Conservation (phyloP, 495 filamentous ascomycete genomes). For the Letharia columbiana region DNA sequence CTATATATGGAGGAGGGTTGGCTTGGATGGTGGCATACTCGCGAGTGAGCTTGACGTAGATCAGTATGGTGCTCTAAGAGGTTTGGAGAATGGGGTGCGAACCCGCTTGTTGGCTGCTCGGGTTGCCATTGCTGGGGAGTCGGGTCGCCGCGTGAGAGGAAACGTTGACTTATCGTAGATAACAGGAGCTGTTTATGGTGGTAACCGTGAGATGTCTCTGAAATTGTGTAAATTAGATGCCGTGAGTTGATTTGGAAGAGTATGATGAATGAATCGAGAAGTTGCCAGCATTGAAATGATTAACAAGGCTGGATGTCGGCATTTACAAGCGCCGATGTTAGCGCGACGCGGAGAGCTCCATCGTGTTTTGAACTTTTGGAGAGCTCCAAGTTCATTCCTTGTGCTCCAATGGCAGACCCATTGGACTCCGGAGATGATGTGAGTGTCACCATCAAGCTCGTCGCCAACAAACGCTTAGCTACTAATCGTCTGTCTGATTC, state of each 20-base stretch:
- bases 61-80: constrained; percentile 10
- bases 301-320: constrained; percentile 6
- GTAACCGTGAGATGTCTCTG: background rate
- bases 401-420: constrained; percentile 43
- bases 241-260: background rate
- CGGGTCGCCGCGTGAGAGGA: background rate
- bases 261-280: background rate
- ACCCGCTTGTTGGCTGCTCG: constrained; percentile 78
- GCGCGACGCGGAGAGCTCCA: constrained; percentile 1
- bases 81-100: constrained; percentile 30
- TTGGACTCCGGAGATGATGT: constrained; percentile 43
- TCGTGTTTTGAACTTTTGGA: background rate
- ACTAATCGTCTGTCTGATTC: constrained; percentile 6
- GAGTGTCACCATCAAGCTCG: constrained; percentile 19
- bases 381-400: background rate
- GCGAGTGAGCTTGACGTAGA: constrained; percentile 60
- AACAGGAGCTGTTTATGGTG: background rate
- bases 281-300: background rate
- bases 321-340: constrained; percentile 7
- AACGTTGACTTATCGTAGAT: background rate
- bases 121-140: constrained; percentile 54
- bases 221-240: background rate
- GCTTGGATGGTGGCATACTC: constrained; percentile 90
- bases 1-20: constrained; percentile 88
- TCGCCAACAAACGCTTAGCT: background rate